Base-by-base conservation (phyloP, 257 asterid species). In the Penstemon davidsonii region DNA sequence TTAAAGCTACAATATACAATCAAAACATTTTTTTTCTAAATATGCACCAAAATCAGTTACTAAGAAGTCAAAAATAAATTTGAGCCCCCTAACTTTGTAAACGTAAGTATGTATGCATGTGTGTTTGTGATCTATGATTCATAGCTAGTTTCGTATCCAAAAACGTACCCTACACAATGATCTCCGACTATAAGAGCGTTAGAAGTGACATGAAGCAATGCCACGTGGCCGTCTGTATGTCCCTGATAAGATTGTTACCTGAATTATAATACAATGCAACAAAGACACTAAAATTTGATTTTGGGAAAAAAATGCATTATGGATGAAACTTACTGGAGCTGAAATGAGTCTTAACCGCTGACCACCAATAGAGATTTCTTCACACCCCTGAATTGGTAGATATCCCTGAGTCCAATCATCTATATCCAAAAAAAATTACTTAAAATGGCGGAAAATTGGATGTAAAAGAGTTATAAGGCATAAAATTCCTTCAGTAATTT, bases 151-250 rank as follows among this genome's bases (percentile, higher is more conserved):
- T 37, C 18, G 11, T 43, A 63, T 73, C 52, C 36, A 40, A n/a
- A 55, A 39, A 36, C 95, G 75, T 85, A 90, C 99, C 99, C 99
- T 61, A 93, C 86, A 67, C 99, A 93, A 75, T 93, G 99, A 84
- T 93, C 97, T 54, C 99, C 99, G 43, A 85, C 97, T 64, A 90
- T 83, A 87, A 93, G 73, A 3, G 99, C 81, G 80, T 93, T 86
- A 54, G 97, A 84, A 78, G 79, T 72, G 73, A 87, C 86, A 78
- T 93, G 96, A 79, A 90, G 95, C 76, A 93, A 59, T 47, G 85
- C 96, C 88, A 90, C 62, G 73, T 93, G 99, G 64, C 99, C 96
- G 73, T 93, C 99, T 47, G 99, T 90, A 80, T 93, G 97, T 75
- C 99, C 99, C 99, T 93, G 76, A 72, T 59, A 67, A 68, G 55